A percentile compares a stretch with the other conserved stretches of the same genome.
Evolutionary conservation across 805 yeast species (phyloP).

Genomic region (Diddensiella transvaalensis): DNA sequence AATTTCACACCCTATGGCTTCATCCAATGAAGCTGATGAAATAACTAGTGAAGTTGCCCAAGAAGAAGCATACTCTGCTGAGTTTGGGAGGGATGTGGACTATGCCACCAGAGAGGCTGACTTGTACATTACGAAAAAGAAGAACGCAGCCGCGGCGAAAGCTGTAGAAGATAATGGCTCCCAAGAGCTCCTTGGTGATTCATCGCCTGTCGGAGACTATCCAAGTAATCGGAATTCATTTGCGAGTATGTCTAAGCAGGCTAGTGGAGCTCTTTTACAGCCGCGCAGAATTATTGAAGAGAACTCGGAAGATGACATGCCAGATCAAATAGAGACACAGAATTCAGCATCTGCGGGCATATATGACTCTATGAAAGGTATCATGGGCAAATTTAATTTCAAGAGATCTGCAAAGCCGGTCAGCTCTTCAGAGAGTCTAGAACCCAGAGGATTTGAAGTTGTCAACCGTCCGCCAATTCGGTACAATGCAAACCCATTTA

Average conservation of each 20-base stretch:
- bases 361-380: constrained; percentile 6
- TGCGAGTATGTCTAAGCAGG: background rate
- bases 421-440: background rate
- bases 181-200: constrained; percentile 1
- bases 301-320: background rate
- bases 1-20: background rate
- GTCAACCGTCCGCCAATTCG: constrained; percentile 21
- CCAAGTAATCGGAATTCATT: background rate
- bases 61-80: constrained; percentile 1
- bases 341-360: constrained; percentile 1
- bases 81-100: constrained; percentile 35
- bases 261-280: background rate
- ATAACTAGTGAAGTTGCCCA: constrained; percentile 1
- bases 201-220: background rate
- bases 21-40: background rate
- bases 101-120: constrained; percentile 63
- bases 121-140: constrained; percentile 34
- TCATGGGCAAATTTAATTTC: constrained; percentile 3
- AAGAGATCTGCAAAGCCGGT: background rate
- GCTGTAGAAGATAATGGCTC: constrained; percentile 3
- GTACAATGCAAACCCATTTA: background rate
- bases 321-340: background rate
- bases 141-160: background rate
- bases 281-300: background rate
- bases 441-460: constrained; percentile 23